Base-by-base conservation (phyloP, 257 asterid species). In the Solanum bulbocastanum region DNA sequence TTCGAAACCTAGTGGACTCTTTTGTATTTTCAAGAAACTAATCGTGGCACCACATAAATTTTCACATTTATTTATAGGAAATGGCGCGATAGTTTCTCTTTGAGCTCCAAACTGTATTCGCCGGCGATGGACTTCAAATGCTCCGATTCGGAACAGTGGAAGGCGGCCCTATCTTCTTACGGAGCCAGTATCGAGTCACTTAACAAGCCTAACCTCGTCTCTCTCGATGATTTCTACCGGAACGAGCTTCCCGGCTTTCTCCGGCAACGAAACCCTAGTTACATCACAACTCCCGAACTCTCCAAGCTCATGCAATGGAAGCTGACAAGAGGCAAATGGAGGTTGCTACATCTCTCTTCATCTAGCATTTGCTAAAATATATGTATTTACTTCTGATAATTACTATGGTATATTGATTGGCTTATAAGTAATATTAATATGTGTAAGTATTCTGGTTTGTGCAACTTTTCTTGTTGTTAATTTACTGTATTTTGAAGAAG, bases 221-320 rank as follows among this genome's bases (percentile, higher is more conserved):
- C 98, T 40, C 93, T 94, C 68, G 99, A 96, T 89, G 88, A 93
- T 37, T 96, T 95, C 96, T 96, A 96, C 91, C 92, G 93, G 89
- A 91, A 90, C 3, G 94, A 92, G 79, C 99, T 96, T 56, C 96
- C 98, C 7, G 22, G 71, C 39, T 92, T 95, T 72, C 92, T 96
- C 89, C 95, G 86, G 84, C 76, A 87, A 37, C 94, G 98, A 44
- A 91, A 89, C 93, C 99, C 98, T 84, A 88, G 72, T 33, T 93
- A 94, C 90, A 91, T 96, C 83, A 94, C 96, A 32, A 90, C 92
- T 37, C 69, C 88, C 0, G 99, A 96, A 86, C 98, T 96, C 89
- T 88, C 95, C 40, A 86, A 93, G 74, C 94, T 96, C 84, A 93
- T 95, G 96, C 94, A 95, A 87, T 96, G 99, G 99, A 96, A 96